Conservation (phyloP, 768 basidiomycete genomes). For the Russula lepida region DNA sequence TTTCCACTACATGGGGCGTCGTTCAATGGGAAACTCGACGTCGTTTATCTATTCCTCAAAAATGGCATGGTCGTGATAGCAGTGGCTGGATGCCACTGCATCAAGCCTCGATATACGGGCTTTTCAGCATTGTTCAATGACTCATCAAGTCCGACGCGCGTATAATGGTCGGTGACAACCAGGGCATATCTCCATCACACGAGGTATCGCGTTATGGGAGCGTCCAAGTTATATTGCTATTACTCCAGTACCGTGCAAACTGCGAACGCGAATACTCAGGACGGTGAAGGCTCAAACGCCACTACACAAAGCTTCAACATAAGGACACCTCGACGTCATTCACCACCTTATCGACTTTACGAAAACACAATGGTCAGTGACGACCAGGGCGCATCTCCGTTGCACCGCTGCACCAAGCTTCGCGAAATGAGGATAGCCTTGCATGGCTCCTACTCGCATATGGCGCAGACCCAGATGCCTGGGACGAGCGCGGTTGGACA, state of each 20-base stretch:
- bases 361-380: not conserved
- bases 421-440: not conserved
- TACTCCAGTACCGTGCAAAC: not conserved
- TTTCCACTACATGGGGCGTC: not conserved
- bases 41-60: not conserved
- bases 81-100: not conserved
- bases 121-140: not conserved
- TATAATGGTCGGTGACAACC: not conserved
- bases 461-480: not conserved
- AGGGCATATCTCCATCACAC: not conserved
- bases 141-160: not conserved
- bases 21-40: not conserved
- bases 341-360: not conserved
- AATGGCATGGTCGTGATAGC: not conserved
- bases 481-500: not conserved
- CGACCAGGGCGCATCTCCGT: not conserved
- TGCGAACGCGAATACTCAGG: not conserved
- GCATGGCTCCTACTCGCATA: not conserved
- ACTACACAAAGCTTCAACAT: not conserved
- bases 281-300: not conserved
- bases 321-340: not conserved
- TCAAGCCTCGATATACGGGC: not conserved
- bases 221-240: not conserved
- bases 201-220: not conserved
- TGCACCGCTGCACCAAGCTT: not conserved